Evolutionary conservation across 495 filamentous ascomycete species (phyloP), one percentile per base, ranked within the genome.

Genomic region (Penicillium herquei): DNA sequence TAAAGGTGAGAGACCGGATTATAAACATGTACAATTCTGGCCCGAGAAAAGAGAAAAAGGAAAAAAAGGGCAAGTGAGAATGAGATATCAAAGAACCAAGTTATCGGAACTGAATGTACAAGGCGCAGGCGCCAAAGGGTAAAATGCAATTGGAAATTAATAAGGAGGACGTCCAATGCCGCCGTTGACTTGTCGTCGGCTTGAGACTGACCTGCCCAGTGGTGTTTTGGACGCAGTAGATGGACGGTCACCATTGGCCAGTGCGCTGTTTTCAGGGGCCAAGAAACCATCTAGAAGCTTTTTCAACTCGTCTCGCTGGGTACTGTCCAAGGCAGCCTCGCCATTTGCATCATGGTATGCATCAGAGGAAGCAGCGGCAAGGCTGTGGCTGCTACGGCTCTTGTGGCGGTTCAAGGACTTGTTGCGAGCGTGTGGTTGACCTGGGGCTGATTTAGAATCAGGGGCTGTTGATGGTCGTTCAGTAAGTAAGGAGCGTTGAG

Each of bases 111-210:
- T 40, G 39, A 64, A 54, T 59, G 56, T 57, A 64, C 57, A 68
- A 21, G 51, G 35, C 41, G 16, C 46, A 52, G 49, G 42, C 16
- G 37, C 9, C 31, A 55, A 32, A 37, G 44, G 10, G 14, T 33
- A 9, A 54, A 40, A 48, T 44, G 37, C 6, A 52, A 42, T 17
- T 33, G 6, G 12, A 54, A 32, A 49, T 63, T 61, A 78, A 55
- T 78, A 78, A 3, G 76, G 76, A 21, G 76, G 76, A 13, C 73
- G 70, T 46, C 76, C 74, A 39, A 78, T 66, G 30, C 70, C 70
- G 34, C 63, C 67, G n/a, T 59, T 70, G 37, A 58, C 56, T 40
- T 60, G 62, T 17, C 70, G 70, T 59, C 63, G 59, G 45, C 57
- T 61, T 7, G 48, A 41, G 41, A 54, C 56, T 52, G 45, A 55